phyloP scores from a whole-genome alignment of 1,139 yeast genomes.

The Eremothecium sinecaudum region DNA sequence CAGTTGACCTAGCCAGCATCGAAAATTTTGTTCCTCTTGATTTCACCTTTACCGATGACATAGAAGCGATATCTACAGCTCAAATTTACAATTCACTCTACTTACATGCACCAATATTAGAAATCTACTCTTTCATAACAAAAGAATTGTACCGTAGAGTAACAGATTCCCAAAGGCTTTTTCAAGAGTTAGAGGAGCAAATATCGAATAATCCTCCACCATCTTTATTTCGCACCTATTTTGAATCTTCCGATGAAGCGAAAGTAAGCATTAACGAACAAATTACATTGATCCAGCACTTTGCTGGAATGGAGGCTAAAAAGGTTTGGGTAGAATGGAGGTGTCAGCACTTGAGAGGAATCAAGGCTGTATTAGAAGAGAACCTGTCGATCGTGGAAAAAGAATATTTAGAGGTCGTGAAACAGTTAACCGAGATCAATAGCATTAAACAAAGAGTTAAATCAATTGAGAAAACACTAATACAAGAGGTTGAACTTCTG shows the following conservation, averaged over 20 bases:
- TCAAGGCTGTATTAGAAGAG: slow-evolving; percentile 32
- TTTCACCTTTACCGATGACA: slow-evolving; percentile 7
- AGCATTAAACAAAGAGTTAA: slow-evolving; percentile 38
- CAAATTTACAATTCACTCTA: slow-evolving; percentile 19
- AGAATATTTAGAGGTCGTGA: slow-evolving; percentile 33
- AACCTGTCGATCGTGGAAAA: slow-evolving; percentile 43
- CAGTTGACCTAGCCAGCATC: slow-evolving; percentile 42
- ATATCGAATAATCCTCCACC: slow-evolving; percentile 26
- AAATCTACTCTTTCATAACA: slow-evolving; percentile 45
- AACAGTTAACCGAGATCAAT: slow-evolving; percentile 32
- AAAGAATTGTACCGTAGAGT: slow-evolving; percentile 45
- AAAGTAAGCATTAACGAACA: slow-evolving; percentile 16
- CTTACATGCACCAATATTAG: slow-evolving; percentile 35
- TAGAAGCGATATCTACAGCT: slow-evolving; percentile 10
- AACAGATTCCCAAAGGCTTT: slow-evolving; percentile 39
- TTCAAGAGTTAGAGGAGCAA: slow-evolving; percentile 40
- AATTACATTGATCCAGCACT: slow-evolving; percentile 18
- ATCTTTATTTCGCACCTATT: slow-evolving; percentile 19
- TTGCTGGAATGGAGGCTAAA: slow-evolving; percentile 23
- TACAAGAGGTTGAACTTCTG: slow-evolving; percentile 39
- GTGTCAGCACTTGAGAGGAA: slow-evolving; percentile 25
- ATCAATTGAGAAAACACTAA: slow-evolving; percentile 40
- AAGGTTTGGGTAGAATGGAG: slow-evolving; percentile 31
- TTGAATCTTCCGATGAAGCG: slow-evolving; percentile 12
- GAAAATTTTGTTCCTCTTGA: slow-evolving; percentile 18